Percentiles rank a stretch among this genome's conserved stretches.
These are phyloP conservation scores for Lichtheimia hyalospora DNA, from an alignment of 371 early-diverging fungal genomes.

Conservation along the genomic window DNA sequence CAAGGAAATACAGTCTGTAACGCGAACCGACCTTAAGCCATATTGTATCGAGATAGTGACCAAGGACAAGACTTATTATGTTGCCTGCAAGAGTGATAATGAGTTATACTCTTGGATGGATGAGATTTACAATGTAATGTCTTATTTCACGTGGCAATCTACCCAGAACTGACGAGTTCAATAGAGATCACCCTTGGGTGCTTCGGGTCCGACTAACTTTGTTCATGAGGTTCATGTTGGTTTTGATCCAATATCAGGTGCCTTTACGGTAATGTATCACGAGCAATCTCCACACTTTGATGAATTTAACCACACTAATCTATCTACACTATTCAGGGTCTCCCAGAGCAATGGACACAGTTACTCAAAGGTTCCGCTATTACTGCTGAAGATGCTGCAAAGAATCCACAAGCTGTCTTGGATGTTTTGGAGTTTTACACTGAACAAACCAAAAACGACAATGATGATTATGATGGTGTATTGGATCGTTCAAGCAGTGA, in stretches of 20 bases:
- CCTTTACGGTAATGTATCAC: constrained; percentile 76
- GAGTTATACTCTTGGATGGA: constrained; percentile 98
- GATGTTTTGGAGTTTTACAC: constrained; percentile 95
- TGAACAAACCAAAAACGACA: constrained; percentile 60
- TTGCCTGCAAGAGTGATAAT: constrained; percentile 91
- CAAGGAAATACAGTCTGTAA: constrained; percentile 85
- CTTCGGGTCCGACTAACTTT: constrained; percentile 94
- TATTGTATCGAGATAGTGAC: constrained; percentile 93
- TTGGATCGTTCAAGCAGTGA: constrained; percentile 39
- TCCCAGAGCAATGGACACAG: constrained; percentile 89
- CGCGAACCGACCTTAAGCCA: constrained; percentile 83
- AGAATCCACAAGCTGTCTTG: constrained; percentile 92
- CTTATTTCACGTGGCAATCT: not conserved
- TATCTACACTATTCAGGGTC: constrained; percentile 50
- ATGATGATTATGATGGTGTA: constrained; percentile 28
- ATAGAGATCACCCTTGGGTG: constrained; percentile 61
- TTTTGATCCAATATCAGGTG: constrained; percentile 91
- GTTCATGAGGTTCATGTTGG: constrained; percentile 96
- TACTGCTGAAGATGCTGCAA: constrained; percentile 89
- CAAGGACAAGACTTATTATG: constrained; percentile 85
- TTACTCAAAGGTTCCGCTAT: constrained; percentile 85
- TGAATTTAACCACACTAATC: not conserved
- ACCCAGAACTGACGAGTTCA: not conserved
- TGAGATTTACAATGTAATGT: constrained; percentile 83
- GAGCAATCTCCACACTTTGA: not conserved